A percentile compares a stretch with the other conserved stretches of the same genome.
These are phyloP conservation scores for Climacium dendroides DNA, from an alignment of 225 moss, liverwort and hornwort species.

Conservation along the genomic window DNA sequence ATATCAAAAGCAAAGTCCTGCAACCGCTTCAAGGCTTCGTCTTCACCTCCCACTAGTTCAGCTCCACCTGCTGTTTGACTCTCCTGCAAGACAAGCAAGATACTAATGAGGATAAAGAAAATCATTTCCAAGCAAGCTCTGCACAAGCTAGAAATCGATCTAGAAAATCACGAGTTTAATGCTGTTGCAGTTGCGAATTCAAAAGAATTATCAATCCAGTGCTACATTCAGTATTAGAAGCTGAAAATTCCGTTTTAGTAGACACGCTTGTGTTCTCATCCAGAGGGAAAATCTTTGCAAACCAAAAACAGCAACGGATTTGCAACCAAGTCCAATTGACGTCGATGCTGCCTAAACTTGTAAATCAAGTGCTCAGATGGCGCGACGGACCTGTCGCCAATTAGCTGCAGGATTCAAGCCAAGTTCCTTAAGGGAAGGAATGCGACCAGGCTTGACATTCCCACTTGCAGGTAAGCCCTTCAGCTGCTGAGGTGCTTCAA, in stretches of 20 bases:
- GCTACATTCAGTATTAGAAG: neutral
- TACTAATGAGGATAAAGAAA: neutral
- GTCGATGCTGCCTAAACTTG: neutral
- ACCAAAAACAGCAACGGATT: neutral
- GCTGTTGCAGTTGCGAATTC: neutral
- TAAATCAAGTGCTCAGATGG: neutral
- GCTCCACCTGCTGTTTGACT: constrained; percentile 54
- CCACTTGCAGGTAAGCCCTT: constrained; percentile 71
- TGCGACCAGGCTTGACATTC: constrained; percentile 60
- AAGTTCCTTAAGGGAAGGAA: constrained; percentile 82
- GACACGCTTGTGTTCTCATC: neutral
- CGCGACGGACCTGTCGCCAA: constrained; percentile 27
- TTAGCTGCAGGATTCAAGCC: constrained; percentile 61
- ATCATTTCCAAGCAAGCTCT: neutral
- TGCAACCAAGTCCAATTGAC: neutral
- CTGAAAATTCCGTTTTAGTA: neutral
- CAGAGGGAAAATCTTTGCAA: neutral
- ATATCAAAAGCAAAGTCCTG: constrained; percentile 55
- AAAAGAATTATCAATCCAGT: neutral
- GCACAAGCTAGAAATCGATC: neutral
- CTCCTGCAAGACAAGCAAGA: constrained; percentile 36
- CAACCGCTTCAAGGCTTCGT: constrained; percentile 76
- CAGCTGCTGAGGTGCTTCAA: constrained; percentile 68
- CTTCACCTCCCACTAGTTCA: constrained; percentile 76
- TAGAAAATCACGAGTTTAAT: neutral